A percentile compares a stretch with the other conserved stretches of the same genome.
These are phyloP conservation scores for Alternaria sp. DNA, from an alignment of 2,329 filamentous ascomycete genomes.

Conservation along the genomic window DNA sequence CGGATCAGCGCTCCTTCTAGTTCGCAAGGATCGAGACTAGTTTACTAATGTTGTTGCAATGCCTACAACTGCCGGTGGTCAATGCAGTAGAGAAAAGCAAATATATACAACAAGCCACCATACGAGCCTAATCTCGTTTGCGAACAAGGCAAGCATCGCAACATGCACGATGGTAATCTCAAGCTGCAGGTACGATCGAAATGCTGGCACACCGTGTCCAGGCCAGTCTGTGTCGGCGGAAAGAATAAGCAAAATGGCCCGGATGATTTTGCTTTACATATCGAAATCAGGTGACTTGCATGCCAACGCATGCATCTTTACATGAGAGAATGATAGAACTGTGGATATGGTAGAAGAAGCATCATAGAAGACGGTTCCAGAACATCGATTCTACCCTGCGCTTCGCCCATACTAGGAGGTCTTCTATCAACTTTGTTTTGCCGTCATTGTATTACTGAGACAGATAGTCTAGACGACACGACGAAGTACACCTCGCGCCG, in stretches of 20 bases:
- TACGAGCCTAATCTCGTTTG: background rate
- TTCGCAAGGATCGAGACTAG: background rate
- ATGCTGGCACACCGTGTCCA: background rate
- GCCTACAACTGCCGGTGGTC: background rate
- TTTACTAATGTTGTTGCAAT: background rate
- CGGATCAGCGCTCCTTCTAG: background rate
- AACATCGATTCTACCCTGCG: background rate
- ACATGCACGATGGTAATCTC: slow-evolving; percentile 1
- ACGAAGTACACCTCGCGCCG: background rate
- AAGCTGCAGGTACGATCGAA: background rate
- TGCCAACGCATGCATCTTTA: background rate
- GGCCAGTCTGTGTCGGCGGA: background rate
- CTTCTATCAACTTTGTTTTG: background rate
- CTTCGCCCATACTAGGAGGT: background rate
- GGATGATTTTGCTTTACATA: background rate
- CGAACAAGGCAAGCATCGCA: background rate
- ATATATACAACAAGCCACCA: background rate
- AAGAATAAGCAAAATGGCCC: background rate
- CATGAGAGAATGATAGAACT: background rate
- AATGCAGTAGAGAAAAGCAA: background rate
- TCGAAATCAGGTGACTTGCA: background rate
- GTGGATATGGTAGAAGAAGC: background rate
- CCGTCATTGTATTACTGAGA: background rate
- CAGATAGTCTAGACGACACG: background rate
- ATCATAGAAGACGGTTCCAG: background rate